These are phyloP conservation scores for Lachancea fermentati DNA, from an alignment of 805 yeast species.

Conservation along the genomic window DNA sequence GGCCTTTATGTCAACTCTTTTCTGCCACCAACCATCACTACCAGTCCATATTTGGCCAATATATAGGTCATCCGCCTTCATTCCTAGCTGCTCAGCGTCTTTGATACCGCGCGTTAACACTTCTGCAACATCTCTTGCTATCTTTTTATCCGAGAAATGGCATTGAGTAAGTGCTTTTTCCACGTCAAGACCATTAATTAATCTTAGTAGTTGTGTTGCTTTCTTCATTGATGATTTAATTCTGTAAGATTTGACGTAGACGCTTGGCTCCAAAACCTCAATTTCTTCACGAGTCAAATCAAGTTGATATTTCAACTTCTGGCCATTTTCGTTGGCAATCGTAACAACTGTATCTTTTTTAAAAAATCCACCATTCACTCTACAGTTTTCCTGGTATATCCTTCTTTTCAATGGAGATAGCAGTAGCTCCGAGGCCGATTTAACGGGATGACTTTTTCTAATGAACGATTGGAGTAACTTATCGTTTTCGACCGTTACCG, in stretches of 20 bases:
- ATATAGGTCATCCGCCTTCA: slow-evolving; percentile 57
- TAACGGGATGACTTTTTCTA: slow-evolving; percentile 41
- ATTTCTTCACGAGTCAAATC: slow-evolving; percentile 59
- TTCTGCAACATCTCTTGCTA: slow-evolving; percentile 73
- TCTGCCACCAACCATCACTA: slow-evolving; percentile 70
- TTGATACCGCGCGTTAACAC: slow-evolving; percentile 65
- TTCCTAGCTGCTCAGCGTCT: slow-evolving; percentile 57
- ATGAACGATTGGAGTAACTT: slow-evolving; percentile 42
- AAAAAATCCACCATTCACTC: slow-evolving; percentile 60
- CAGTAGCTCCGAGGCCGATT: slow-evolving; percentile 48
- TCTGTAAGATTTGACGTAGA: slow-evolving; percentile 75
- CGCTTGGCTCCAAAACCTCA: slow-evolving; percentile 78
- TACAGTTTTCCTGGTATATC: slow-evolving; percentile 57
- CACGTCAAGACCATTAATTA: slow-evolving; percentile 65
- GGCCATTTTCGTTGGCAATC: slow-evolving; percentile 18
- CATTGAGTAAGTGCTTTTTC: slow-evolving; percentile 85
- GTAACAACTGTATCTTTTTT: slow-evolving; percentile 52
- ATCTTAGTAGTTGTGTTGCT: slow-evolving; percentile 71
- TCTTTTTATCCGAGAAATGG: slow-evolving; percentile 77
- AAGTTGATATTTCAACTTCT: slow-evolving; percentile 49
- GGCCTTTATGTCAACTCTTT: slow-evolving; percentile 76
- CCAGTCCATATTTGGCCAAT: slow-evolving; percentile 87
- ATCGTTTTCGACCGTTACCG: slow-evolving; percentile 34
- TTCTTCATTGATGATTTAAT: slow-evolving; percentile 86
- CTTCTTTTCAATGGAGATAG: slow-evolving; percentile 66